Conservation (phyloP, 345 rosid species). For the Bretschneidera sinensis region DNA sequence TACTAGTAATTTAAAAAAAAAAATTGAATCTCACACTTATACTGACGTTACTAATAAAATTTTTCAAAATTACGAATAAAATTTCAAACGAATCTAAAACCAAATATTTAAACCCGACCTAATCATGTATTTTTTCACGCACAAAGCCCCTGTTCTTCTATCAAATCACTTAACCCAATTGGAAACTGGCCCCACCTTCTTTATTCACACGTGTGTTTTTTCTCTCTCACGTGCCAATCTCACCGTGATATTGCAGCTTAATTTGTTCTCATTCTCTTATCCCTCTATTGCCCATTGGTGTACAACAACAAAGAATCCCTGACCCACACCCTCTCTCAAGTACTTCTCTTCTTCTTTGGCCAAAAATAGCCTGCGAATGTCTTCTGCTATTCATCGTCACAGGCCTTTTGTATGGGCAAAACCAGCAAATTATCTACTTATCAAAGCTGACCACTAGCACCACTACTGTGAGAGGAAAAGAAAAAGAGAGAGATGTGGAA, state of each 20-base stretch:
- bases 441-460: too few relatives aligned
- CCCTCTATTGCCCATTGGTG: neutral
- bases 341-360: constrained; percentile 4
- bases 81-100: too few relatives aligned
- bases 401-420: neutral
- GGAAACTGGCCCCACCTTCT: neutral
- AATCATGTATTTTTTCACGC: too few relatives aligned
- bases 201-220: constrained; percentile 31
- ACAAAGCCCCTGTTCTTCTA: too few relatives aligned
- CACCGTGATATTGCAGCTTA: neutral
- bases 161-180: constrained; percentile 6
- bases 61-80: too few relatives aligned
- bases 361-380: constrained; percentile 1
- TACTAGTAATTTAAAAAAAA: too few relatives aligned
- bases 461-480: too few relatives aligned
- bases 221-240: constrained; percentile 17
- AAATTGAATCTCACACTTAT: too few relatives aligned
- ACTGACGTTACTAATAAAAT: too few relatives aligned
- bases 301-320: too few relatives aligned
- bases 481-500: constrained; percentile 24
- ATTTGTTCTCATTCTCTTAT: too few relatives aligned
- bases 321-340: neutral
- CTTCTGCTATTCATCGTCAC: neutral
- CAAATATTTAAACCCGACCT: too few relatives aligned
- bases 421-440: constrained; percentile 11